Evolutionary conservation across 2,329 filamentous ascomycete genomes (phyloP), one percentile per base, ranked within the genome.

Genomic region (Nemania diffusa): DNA sequence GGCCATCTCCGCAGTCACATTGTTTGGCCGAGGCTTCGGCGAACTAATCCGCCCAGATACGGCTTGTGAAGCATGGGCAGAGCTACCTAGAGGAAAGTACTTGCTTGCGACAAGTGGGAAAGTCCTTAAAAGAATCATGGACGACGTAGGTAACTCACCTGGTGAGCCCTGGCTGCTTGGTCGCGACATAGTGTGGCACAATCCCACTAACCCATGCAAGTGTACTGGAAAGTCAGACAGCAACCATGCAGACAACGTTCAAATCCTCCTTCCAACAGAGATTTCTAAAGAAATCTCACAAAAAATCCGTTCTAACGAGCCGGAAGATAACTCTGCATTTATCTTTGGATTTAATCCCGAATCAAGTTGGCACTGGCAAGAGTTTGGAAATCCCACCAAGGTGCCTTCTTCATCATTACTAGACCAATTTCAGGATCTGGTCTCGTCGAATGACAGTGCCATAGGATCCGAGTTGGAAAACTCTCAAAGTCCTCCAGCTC

Each of bases 331-430:
- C 24, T 58, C 56, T 15, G 56, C 56, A 7, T 46, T 48, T 9
- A 24, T 58, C 7, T 48, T 58, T 11, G 42, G 42, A 9, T 48
- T 32, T 24, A 58, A 58, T n/a, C n/a, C 27, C 17, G 42, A 58
- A 34, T 46, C 42, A 48, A 58, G 56, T 17, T 58, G 56, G 56
- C n/a, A 4, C 34, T 58, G 56, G 56, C 42, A 20, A 20, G 56
- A 58, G 32, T 58, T 58, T 15, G 56, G 56, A 48, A 34, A 24
- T 34, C 56, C 56, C n/a, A 58, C 26, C 26, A 20, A 48, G 56
- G 9, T n/a, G 17, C 17, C 26, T 2, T 20, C 27, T 34, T 26
- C 40, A 32, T 15, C 42, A 7, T 20, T 17, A 9, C n/a, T 42
- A 20, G 52, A 56, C 13, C 2, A 42, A n/a, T 26, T 42, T 27